A percentile compares a stretch with the other conserved stretches of the same genome.
Conservation (phyloP, 345 rosid species). For the Eucalyptus coolabah region DNA sequence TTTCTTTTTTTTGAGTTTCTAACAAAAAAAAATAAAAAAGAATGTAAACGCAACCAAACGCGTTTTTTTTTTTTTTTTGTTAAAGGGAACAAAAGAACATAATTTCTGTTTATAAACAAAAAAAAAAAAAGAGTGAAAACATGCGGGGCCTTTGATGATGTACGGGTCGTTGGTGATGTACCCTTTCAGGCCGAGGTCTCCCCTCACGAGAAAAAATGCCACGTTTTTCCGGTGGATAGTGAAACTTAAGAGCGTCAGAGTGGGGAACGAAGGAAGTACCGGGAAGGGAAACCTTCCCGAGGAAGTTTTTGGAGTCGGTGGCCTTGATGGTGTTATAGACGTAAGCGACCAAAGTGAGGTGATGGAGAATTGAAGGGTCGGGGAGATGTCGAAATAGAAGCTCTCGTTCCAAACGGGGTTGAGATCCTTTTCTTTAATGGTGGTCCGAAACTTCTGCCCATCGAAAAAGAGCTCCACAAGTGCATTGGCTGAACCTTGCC, state of each 20-base stretch:
- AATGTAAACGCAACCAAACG: too few relatives aligned
- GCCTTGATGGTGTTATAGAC: conserved; percentile 48
- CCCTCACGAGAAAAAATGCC: conserved; percentile 80
- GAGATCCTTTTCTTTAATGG: conserved; percentile 80
- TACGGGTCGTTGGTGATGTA: conserved; percentile 61
- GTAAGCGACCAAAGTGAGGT: conserved; percentile 63
- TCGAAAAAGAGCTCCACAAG: conserved; percentile 83
- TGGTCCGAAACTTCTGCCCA: conserved; percentile 78
- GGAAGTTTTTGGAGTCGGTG: conserved; percentile 65
- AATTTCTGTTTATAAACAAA: too few relatives aligned
- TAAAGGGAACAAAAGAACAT: too few relatives aligned
- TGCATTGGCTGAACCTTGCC: conserved; percentile 77
- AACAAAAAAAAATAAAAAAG: too few relatives aligned
- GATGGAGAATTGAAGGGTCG: conserved; percentile 65
- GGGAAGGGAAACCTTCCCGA: conserved; percentile 65
- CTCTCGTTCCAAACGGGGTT: conserved; percentile 96
- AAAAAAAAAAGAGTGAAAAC: too few relatives aligned
- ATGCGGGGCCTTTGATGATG: background rate
- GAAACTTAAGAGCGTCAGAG: conserved; percentile 78
- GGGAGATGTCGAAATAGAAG: conserved; percentile 85
- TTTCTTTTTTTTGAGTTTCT: too few relatives aligned
- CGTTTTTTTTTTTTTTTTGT: too few relatives aligned
- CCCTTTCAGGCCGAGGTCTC: conserved; percentile 88
- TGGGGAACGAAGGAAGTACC: conserved; percentile 81
- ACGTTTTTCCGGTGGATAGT: conserved; percentile 76